Evolutionary conservation across 139 green algal species (phyloP).

Genomic region (Coccomyxa sp.): DNA sequence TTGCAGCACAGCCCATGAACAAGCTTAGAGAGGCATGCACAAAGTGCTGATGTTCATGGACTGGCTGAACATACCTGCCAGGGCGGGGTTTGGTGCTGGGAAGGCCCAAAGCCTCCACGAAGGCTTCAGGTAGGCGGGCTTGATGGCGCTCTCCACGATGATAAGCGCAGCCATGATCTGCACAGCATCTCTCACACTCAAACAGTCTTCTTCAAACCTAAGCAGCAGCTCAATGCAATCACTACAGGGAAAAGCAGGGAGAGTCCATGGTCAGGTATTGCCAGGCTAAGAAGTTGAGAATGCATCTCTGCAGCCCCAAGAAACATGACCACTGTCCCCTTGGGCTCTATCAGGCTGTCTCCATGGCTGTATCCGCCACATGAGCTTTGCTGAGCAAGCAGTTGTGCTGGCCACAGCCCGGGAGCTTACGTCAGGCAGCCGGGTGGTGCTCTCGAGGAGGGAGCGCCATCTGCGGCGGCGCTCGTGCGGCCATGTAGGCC

Average conservation of each 20-base stretch:
- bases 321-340: not conserved
- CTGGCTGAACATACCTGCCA: constrained; percentile 16
- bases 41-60: not conserved
- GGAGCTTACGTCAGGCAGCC: not conserved
- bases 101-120: constrained; percentile 54
- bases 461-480: not conserved
- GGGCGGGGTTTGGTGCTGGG: constrained; percentile 43
- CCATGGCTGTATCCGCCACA: not conserved
- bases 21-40: not conserved
- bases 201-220: not conserved
- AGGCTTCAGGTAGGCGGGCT: constrained; percentile 39
- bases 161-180: constrained; percentile 37
- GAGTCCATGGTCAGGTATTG: not conserved
- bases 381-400: not conserved
- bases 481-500: not conserved
- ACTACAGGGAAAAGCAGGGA: not conserved
- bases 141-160: constrained; percentile 47
- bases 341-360: not conserved
- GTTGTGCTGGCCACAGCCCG: not conserved
- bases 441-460: not conserved
- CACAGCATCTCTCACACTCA: not conserved
- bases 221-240: not conserved
- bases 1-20: not conserved
- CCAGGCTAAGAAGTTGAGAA: not conserved
- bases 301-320: not conserved